Percentiles rank a stretch among this genome's conserved stretches.
Conservation (phyloP, 257 asterid genomes). For the Scutellaria minor region DNA sequence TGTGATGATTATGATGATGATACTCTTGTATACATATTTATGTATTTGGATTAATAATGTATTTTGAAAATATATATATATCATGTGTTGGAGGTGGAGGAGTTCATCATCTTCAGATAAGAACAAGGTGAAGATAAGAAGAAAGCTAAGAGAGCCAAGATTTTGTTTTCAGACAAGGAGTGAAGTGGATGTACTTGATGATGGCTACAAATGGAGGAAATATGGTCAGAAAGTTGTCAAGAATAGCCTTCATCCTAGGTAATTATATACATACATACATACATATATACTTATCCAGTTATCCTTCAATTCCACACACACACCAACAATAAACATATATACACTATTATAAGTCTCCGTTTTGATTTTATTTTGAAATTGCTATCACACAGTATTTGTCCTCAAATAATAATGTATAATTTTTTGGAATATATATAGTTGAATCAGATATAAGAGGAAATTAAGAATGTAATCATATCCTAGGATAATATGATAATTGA, state of each 20-base stretch:
- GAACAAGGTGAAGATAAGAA: conserved; percentile 76
- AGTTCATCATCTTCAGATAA: conserved; percentile 59
- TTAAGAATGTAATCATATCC: too few relatives aligned
- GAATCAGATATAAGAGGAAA: too few relatives aligned
- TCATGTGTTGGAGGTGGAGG: conserved; percentile 65
- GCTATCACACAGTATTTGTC: too few relatives aligned
- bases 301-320: too few relatives aligned
- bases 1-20: background rate
- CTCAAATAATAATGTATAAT: too few relatives aligned
- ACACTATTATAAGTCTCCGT: too few relatives aligned
- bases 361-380: too few relatives aligned
- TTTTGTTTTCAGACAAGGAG: conserved; percentile 97
- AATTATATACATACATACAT: background rate
- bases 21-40: background rate
- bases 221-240: conserved; percentile 96
- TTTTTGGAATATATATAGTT: too few relatives aligned
- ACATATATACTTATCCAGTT: too few relatives aligned
- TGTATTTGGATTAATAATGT: background rate
- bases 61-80: background rate
- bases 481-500: too few relatives aligned
- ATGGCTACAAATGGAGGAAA: conserved; percentile 98
- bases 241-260: conserved; percentile 98
- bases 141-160: conserved; percentile 91
- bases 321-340: too few relatives aligned
- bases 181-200: conserved; percentile 95